Base-by-base conservation (phyloP, 164 flowering plant genomes). In the Santalum album region DNA sequence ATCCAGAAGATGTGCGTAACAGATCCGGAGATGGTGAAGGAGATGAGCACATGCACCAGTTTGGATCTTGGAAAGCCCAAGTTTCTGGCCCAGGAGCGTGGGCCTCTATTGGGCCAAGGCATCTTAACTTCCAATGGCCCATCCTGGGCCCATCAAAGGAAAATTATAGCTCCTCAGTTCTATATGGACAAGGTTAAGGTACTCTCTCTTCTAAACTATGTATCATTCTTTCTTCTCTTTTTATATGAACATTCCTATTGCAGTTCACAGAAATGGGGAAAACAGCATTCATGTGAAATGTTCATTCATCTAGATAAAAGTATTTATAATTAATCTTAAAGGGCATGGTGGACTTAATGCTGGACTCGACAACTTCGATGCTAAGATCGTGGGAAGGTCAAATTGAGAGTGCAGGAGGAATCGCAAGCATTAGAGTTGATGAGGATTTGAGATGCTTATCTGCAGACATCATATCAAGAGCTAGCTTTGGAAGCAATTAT, bases 161-260 rank as follows among this genome's bases (percentile, higher is more conserved):
- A 76, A 55, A 58, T 69, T 49, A 72, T 81, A 39, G 68, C 83
- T 25, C 86, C 86, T 17, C 72, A 74, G 47, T 61, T 81, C 42
- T 78, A 61, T 58, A 45, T 57, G 16, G 16, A 38, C 12, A 38
- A 38, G 17, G n/a, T n/a, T n/a, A n/a, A n/a, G n/a, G n/a, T n/a
- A n/a, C n/a, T n/a, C n/a, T n/a, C n/a, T n/a, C n/a, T n/a, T n/a
- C n/a, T n/a, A n/a, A n/a, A n/a, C n/a, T n/a, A n/a, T n/a, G n/a
- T n/a, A n/a, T n/a, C n/a, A n/a, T n/a, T n/a, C n/a, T n/a, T n/a
- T n/a, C n/a, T n/a, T n/a, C n/a, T n/a, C n/a, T n/a, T n/a, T n/a
- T n/a, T n/a, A n/a, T n/a, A 6, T 5, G 11, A 32, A 32, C 11
- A 32, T 5, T 5, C 11, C 6, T 5, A 32, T 32, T 5, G 11